Evolutionary conservation across 352 stramenopile species (phyloP).

Genomic region (Achlya hypogyna): DNA sequence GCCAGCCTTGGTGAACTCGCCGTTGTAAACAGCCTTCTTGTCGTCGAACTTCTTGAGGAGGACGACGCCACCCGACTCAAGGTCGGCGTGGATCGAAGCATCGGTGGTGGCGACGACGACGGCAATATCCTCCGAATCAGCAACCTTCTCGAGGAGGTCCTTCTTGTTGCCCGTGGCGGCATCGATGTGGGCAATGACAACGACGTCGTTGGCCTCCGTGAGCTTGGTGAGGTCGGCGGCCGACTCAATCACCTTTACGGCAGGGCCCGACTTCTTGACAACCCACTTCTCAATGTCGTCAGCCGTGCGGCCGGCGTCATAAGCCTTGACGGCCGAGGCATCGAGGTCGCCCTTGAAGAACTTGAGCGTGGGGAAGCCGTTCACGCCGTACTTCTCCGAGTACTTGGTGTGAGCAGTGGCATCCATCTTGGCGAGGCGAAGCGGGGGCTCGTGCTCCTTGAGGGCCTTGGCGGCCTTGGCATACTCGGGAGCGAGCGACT

Average conservation of each 20-base stretch:
- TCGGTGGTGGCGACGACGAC: constrained; percentile 71
- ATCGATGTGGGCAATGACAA: constrained; percentile 79
- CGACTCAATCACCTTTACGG: constrained; percentile 69
- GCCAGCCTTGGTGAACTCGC: constrained; percentile 55
- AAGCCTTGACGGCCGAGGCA: constrained; percentile 64
- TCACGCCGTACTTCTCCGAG: constrained; percentile 68
- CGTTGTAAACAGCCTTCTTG: constrained; percentile 65
- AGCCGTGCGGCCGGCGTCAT: constrained; percentile 74
- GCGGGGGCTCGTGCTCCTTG: constrained; percentile 56
- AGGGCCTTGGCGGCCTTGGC: constrained; percentile 76
- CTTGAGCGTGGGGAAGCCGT: constrained; percentile 88
- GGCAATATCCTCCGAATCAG: constrained; percentile 55
- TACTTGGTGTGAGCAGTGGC: constrained; percentile 75
- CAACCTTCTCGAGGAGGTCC: constrained; percentile 64
- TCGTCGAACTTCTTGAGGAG: constrained; percentile 86
- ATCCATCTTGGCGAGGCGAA: constrained; percentile 84
- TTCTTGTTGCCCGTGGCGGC: constrained; percentile 63
- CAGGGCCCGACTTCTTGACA: constrained; percentile 86
- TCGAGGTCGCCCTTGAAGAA: constrained; percentile 86
- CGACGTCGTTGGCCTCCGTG: constrained; percentile 76
- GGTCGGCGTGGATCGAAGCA: constrained; percentile 48
- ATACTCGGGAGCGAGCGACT: constrained; percentile 81
- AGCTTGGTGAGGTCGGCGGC: constrained; percentile 63
- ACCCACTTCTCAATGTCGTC: constrained; percentile 87
- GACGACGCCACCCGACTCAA: constrained; percentile 50